Percentiles rank a stretch among this genome's conserved stretches.
Evolutionary conservation across 306 rosid genomes (phyloP).

Genomic region (Cyamopsis tetragonoloba): DNA sequence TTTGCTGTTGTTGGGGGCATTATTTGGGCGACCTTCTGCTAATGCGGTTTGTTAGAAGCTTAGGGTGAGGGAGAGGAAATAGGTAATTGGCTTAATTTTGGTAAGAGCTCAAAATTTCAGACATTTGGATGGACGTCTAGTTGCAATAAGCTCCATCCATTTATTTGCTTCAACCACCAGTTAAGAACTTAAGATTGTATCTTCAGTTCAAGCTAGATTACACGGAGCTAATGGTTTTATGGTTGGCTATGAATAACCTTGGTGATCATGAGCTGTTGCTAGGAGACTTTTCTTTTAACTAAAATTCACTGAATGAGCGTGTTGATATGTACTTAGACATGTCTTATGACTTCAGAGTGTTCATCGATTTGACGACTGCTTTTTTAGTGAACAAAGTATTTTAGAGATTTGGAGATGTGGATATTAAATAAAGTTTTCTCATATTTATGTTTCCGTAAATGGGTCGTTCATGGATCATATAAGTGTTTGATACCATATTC

Average conservation of each 20-base stretch:
- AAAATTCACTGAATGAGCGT: not conserved
- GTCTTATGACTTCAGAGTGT: not conserved
- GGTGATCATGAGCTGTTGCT: not conserved
- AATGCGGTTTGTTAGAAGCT: not conserved
- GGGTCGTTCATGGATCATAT: not conserved
- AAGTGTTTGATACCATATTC: too few species aligned
- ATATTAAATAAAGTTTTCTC: not conserved
- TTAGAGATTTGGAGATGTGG: constrained; percentile 1
- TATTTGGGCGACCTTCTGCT: not conserved
- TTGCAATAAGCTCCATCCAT: constrained; percentile 1
- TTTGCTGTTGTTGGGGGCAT: constrained; percentile 13
- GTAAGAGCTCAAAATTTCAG: not conserved
- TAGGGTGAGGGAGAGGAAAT: constrained; percentile 10
- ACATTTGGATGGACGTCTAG: not conserved
- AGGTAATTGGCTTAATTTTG: constrained; percentile 14
- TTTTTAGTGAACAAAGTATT: not conserved
- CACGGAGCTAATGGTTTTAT: not conserved
- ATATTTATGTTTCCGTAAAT: constrained; percentile 18
- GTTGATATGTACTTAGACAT: not conserved
- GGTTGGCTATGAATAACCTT: not conserved
- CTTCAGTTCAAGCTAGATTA: not conserved
- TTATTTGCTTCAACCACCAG: constrained; percentile 1
- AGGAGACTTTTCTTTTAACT: not conserved
- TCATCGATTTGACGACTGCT: not conserved
- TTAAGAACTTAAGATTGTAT: not conserved